Base-by-base conservation (phyloP, 305 asterid species). In the Ruellia speciosa region DNA sequence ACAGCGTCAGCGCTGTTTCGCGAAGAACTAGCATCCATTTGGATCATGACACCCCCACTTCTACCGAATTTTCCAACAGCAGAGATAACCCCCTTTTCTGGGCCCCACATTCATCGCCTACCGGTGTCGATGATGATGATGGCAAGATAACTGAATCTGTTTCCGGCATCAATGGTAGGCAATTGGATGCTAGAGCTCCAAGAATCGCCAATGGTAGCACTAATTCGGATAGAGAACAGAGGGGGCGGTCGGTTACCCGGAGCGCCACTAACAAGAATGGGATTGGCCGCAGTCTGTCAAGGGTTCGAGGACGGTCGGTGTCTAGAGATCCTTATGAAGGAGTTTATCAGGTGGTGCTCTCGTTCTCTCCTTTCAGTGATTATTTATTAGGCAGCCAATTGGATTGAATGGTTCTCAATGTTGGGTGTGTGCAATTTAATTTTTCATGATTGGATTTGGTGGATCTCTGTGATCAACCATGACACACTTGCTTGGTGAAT, bases 31-130 rank as follows among this genome's bases (percentile, higher is more conserved):
- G 66, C 63, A 14, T 39, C 37, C 74, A 56, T 49, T 40, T 65
- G 13, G 68, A 70, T 18, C 51, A 62, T 2, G 56, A 46, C 49
- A 14, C 51, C 8, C 43, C 45, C 41, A 54, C 73, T 71, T 66
- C 82, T 58, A 10, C 79, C 18, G 94, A 76, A 52, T 85, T 83
- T 54, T 82, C 84, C 65, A 76, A 81, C 61, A 83, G 81, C 56
- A 72, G 85, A 63, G 93, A 88, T 3, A 88, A 88, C 64, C 95
- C 95, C 24, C 94, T 88, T 56, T 88, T 88, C 73, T 80, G 81
- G 81, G 52, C 72, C 9, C 60, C 81, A 4, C 43, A 78, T 18
- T 65, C 69, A 35, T 56, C 77, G 2, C 57, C 75, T 4, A 60
- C 70, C 4, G 72, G 69, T 24, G 31, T 24, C 9, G 73, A 71